Evolutionary conservation across 139 green algal genomes (phyloP).

Genomic region (Ostreobium quekettii): DNA sequence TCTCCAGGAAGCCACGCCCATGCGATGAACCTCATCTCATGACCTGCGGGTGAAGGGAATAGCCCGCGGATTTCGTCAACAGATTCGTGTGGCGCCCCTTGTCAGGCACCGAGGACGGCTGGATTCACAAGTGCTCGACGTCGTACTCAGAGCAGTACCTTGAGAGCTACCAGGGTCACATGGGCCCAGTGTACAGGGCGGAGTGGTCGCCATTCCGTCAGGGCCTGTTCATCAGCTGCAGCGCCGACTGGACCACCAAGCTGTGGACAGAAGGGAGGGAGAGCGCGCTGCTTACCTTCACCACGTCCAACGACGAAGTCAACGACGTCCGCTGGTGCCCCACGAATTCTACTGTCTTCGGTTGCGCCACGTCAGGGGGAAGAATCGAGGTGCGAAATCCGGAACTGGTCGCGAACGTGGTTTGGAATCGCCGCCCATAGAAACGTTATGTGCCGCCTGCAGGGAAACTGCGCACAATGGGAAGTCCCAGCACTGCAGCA

Average conservation of each 20-base stretch:
- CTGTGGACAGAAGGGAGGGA: constrained; percentile 52
- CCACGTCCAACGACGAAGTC: constrained; percentile 44
- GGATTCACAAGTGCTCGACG: constrained; percentile 74
- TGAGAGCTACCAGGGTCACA: constrained; percentile 65
- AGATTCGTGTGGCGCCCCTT: not conserved
- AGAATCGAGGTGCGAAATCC: constrained; percentile 41
- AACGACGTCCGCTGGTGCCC: constrained; percentile 75
- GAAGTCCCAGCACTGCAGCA: not conserved
- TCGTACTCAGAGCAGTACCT: constrained; percentile 77
- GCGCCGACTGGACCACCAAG: constrained; percentile 69
- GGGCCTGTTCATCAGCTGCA: constrained; percentile 56
- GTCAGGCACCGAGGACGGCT: constrained; percentile 74
- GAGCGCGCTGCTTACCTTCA: constrained; percentile 55
- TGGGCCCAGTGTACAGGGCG: constrained; percentile 62
- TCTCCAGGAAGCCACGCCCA: not conserved
- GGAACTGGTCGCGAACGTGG: too few species aligned
- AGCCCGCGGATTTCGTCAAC: constrained; percentile 5
- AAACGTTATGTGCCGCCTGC: not conserved
- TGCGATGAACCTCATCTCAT: not conserved
- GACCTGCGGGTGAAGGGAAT: not conserved
- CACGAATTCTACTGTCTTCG: constrained; percentile 69
- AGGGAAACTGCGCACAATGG: not conserved
- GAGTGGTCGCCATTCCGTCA: constrained; percentile 65
- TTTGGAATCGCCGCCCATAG: not conserved
- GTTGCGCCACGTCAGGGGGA: constrained; percentile 52